A percentile compares a stretch with the other conserved stretches of the same genome.
Evolutionary conservation across 768 basidiomycete genomes (phyloP).

Genomic region (Serpula lacrymans): DNA sequence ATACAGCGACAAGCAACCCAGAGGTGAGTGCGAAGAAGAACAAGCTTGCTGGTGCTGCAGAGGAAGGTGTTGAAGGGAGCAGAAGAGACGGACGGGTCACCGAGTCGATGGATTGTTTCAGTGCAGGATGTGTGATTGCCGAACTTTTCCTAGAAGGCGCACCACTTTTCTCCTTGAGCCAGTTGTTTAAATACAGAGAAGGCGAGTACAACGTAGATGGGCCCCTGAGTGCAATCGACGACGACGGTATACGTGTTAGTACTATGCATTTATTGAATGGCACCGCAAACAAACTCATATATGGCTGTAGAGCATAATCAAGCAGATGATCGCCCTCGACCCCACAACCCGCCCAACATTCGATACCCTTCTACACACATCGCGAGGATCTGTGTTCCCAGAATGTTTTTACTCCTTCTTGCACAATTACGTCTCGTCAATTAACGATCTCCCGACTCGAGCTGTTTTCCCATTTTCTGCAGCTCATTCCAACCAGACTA

Average conservation of each 20-base stretch:
- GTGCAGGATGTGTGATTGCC: slow-evolving; percentile 90
- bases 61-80: slow-evolving; percentile 35
- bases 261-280: slow-evolving; percentile 2
- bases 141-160: slow-evolving; percentile 96
- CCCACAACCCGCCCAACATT: slow-evolving; percentile 77
- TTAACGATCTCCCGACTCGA: slow-evolving; percentile 62
- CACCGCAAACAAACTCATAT: slow-evolving; percentile 16
- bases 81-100: slow-evolving; percentile 81
- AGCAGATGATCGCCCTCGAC: slow-evolving; percentile 85
- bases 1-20: slow-evolving; percentile 63
- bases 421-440: slow-evolving; percentile 80
- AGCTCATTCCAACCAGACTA: slow-evolving; percentile 26
- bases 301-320: slow-evolving; percentile 69
- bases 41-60: slow-evolving; percentile 47
- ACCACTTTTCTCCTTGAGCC: slow-evolving; percentile 89
- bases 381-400: slow-evolving; percentile 79
- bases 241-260: slow-evolving; percentile 77
- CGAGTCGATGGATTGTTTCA: slow-evolving; percentile 97
- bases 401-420: slow-evolving; percentile 95
- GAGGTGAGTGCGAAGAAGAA: slow-evolving; percentile 70
- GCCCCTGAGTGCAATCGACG: slow-evolving; percentile 72
- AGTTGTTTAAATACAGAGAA: slow-evolving; percentile 90
- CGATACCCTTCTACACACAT: slow-evolving; percentile 69
- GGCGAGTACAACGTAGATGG: slow-evolving; percentile 77
- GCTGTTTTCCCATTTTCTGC: slow-evolving; percentile 38